Percentiles rank a stretch among this genome's conserved stretches.
Conservation (phyloP, 495 filamentous ascomycete species). For the Glarea lozoyensis region DNA sequence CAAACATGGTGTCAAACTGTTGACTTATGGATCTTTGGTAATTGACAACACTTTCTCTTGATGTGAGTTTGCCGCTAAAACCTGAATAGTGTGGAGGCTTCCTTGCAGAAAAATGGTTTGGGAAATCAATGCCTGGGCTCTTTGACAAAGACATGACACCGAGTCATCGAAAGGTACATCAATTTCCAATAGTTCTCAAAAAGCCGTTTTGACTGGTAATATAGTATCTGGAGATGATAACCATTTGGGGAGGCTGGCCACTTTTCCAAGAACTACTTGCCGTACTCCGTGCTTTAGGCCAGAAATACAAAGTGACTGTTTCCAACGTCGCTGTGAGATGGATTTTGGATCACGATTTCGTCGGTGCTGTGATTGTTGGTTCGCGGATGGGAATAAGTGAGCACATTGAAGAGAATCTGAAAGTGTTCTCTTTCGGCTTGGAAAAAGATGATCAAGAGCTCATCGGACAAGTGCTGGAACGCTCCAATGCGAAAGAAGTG, state of each 20-base stretch:
- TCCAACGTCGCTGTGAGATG: conserved; percentile 31
- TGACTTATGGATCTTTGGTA: conserved; percentile 36
- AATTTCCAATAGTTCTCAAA: no score
- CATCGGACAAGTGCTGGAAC: conserved; percentile 20
- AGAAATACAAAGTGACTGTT: conserved; percentile 25
- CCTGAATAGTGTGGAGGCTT: conserved; percentile 30
- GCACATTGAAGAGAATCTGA: conserved; percentile 28
- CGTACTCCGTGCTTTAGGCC: conserved; percentile 19
- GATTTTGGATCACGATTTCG: conserved; percentile 30
- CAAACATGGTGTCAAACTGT: conserved; percentile 30
- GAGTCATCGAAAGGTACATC: conserved; percentile 37
- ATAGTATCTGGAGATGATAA: conserved; percentile 35
- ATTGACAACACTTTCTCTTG: background rate
- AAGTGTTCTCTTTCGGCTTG: conserved; percentile 25
- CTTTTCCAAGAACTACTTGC: conserved; percentile 26
- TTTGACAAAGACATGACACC: conserved; percentile 31
- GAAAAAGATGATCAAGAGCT: conserved; percentile 20
- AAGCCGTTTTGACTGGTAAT: no score
- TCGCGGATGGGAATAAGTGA: conserved; percentile 29
- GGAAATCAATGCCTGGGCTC: conserved; percentile 25
- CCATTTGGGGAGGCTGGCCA: conserved; percentile 27
- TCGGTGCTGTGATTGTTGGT: conserved; percentile 34
- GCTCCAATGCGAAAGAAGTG: conserved; percentile 17
- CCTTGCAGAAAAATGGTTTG: conserved; percentile 31
- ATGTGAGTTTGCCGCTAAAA: background rate